Evolutionary conservation across 2,329 filamentous ascomycete genomes (phyloP).

Genomic region (Botrytis fabae): DNA sequence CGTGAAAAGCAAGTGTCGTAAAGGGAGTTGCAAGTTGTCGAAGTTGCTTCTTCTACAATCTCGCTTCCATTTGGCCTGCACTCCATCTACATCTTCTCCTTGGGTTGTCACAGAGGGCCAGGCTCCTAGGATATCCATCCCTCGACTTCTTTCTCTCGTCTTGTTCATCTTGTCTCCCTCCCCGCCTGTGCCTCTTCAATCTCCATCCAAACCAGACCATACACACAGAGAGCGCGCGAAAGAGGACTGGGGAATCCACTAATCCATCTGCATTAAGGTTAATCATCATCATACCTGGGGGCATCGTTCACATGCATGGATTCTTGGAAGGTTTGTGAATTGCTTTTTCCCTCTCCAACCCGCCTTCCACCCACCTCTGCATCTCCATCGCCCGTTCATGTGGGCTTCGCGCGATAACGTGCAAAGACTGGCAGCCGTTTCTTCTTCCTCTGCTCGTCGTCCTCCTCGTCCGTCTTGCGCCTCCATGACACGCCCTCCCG

Average conservation of each 20-base stretch:
- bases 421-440: not conserved
- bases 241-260: not conserved
- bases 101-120: not conserved
- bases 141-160: not conserved
- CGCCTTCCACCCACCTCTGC: not conserved
- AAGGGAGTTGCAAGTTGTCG: not conserved
- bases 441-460: not conserved
- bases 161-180: not conserved
- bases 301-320: not conserved
- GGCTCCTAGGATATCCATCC: not conserved
- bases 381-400: not conserved
- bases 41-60: not conserved
- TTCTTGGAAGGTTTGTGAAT: not conserved
- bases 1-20: not conserved
- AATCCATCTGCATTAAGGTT: not conserved
- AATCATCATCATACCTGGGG: not conserved
- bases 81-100: not conserved
- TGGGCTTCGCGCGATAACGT: not conserved
- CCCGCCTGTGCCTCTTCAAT: not conserved
- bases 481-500: not conserved
- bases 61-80: not conserved
- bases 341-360: not conserved
- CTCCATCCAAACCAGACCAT: not conserved
- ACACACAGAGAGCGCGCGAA: not conserved
- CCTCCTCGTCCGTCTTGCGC: not conserved